Base-by-base conservation (phyloP, 257 asterid genomes). In the Cruciata laevipes region DNA sequence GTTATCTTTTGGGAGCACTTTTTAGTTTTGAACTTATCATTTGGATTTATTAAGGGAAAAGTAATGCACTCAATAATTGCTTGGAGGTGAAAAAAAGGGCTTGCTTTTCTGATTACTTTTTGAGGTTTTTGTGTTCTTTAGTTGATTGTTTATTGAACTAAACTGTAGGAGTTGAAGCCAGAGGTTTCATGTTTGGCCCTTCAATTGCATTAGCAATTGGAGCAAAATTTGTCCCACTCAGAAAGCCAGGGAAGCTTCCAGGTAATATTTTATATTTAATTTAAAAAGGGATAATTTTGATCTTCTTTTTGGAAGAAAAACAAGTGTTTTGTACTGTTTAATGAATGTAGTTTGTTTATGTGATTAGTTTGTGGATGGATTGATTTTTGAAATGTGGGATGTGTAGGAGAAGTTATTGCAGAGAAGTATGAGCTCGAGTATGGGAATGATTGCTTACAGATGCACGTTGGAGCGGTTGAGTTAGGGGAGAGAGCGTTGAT, bases 111-210 rank as follows among this genome's bases (percentile, higher is more conserved):
- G 74, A 32, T 65, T 67, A 55, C 56, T 3, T 44, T 25, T 55
- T 38, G 33, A 71, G 56, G 49, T 71, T 61, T 65, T 61, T 65
- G 65, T 4, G 31, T 35, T 49, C 14, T 71, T 56, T 65, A 62
- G 32, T 33, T 52, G 10, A 11, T 20, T 60, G 63, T 33, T 47
- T 67, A 32, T 58, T 32, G 24, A 32, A 4, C 20, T 47, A 53
- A 47, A 67, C 76, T 71, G 40, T 62, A 87, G 97, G 97, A 75
- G 84, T 89, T 75, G 97, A 89, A 75, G 92, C 97, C 17, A 81
- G 97, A 76, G 97, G 97, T 31, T 89, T 89, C 69, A 81, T 85
- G 74, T 89, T 89, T 77, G 97, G 85, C 55, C 81, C 95, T 64
- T 72, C 95, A 0, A 81, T 89, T 79, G 97, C 97, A 35, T 77